A percentile compares a stretch with the other conserved stretches of the same genome.
Evolutionary conservation across 768 basidiomycete species (phyloP).

Genomic region (Macrolepiota albuminosa): DNA sequence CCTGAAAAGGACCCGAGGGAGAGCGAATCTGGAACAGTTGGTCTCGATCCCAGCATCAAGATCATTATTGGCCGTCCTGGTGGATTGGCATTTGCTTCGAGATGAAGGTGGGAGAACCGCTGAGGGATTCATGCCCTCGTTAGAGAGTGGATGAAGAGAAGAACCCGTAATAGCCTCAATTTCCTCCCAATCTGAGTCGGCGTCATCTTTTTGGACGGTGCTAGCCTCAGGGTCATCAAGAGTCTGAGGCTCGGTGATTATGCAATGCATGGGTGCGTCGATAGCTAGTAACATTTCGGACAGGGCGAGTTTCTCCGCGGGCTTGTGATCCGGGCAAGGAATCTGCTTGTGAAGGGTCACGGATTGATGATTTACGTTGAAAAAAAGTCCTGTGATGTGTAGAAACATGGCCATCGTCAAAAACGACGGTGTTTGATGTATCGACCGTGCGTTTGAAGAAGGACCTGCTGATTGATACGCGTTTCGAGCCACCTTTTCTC

Average conservation of each 20-base stretch:
- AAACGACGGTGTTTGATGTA: not conserved
- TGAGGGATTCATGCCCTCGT: constrained; percentile 12
- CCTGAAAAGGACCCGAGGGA: constrained; percentile 11
- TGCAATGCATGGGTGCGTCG: not conserved
- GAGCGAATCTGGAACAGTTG: constrained; percentile 5
- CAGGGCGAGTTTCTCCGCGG: not conserved
- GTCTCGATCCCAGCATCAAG: not conserved
- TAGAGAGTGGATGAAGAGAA: constrained; percentile 12
- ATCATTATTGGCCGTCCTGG: not conserved
- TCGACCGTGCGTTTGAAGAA: constrained; percentile 9
- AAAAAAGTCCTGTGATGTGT: constrained; percentile 8
- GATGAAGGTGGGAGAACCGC: not conserved
- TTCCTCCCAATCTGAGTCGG: constrained; percentile 19
- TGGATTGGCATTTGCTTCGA: constrained; percentile 1
- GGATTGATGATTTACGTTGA: constrained; percentile 4
- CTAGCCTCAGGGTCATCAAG: not conserved
- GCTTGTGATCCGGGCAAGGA: not conserved
- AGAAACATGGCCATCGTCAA: constrained; percentile 6
- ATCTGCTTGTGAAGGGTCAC: not conserved
- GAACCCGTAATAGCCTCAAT: constrained; percentile 13
- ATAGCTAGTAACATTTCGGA: not conserved
- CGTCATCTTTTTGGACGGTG: constrained; percentile 7
- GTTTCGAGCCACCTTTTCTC: not conserved
- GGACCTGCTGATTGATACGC: constrained; percentile 10
- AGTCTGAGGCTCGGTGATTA: not conserved